Base-by-base conservation (phyloP, 257 asterid genomes). In the Rhazya stricta region DNA sequence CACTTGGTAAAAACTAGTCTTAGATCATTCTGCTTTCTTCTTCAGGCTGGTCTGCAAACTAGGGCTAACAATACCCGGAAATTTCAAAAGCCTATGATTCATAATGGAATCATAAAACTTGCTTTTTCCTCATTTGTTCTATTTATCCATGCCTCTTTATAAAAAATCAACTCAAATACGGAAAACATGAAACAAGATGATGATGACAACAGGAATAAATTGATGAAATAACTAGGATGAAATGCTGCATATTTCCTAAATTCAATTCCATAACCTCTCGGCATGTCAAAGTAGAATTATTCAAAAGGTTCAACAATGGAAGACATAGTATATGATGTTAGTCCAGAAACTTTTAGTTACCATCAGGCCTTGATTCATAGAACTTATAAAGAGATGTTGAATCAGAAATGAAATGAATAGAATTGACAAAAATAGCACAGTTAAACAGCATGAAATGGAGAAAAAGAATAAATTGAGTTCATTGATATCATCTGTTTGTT, bases 391-490 rank as follows among this genome's bases (percentile, higher is more conserved):
- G 39, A 51, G 25, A 19, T 16, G 25, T 19, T 19, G 27, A 51
- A 51, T 61, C 42, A 61, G 67, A 32, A 51, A 34, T 18, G 45
- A 23, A 54, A n/a, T 7, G 13, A 11, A 54, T 7, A n/a, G 30
- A 3, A 23, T 54, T 25, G n/a, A 39, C 43, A 23, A 66, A n/a
- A 11, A 12, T 37, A 58, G 23, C 67, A 39, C 23, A n/a, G 27
- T 67, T 30, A 16, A n/a, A 76, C 50, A 43, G 43, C 67, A 27
- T 29, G 67, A 25, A 36, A 71, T 36, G 5, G 21, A 25, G 42
- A 50, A 50, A 71, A 77, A 60, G 25, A 77, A 77, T 43, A 11
- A 41, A 60, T 77, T 66, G 76, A 77, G 23, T 54, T 60, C 56
- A 75, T 63, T 7, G 42, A 37, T 41, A 66, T 58, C 9, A 27